phyloP scores from a whole-genome alignment of 306 rosid genomes.

The Ammopiptanthus mongolicus region DNA sequence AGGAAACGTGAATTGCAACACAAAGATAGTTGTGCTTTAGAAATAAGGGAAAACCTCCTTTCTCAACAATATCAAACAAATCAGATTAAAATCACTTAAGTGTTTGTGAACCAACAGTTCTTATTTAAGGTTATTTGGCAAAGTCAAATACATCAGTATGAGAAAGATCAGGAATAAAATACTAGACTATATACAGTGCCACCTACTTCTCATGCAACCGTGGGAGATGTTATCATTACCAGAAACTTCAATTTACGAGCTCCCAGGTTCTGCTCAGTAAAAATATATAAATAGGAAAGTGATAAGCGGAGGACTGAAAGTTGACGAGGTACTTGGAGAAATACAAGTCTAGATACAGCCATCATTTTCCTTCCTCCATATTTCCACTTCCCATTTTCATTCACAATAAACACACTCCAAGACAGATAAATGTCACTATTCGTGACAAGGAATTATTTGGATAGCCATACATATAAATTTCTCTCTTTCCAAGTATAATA shows the following conservation, averaged over 20 bases:
- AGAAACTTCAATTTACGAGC: not conserved
- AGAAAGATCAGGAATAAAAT: constrained; percentile 8
- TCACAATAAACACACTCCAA: not conserved
- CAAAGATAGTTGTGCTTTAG: not conserved
- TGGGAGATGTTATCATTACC: not conserved
- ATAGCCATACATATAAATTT: too few species aligned
- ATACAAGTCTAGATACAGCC: not conserved
- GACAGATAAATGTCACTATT: not conserved
- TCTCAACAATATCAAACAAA: not conserved
- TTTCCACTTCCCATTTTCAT: not conserved
- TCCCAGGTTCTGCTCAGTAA: not conserved
- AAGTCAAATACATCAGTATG: not conserved
- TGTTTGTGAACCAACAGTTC: too few species aligned
- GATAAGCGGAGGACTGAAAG: not conserved
- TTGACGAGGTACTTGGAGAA: not conserved
- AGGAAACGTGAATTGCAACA: not conserved
- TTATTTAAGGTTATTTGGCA: not conserved
- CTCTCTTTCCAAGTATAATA: too few species aligned
- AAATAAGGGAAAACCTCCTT: not conserved
- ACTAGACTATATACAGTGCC: not conserved
- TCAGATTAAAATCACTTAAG: not conserved
- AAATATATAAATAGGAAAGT: not conserved
- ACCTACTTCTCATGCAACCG: not conserved
- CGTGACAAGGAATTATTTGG: too few species aligned
- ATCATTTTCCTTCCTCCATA: constrained; percentile 2